Evolutionary conservation across 2,329 filamentous ascomycete genomes (phyloP).

Genomic region (Scytalidium lignicola): DNA sequence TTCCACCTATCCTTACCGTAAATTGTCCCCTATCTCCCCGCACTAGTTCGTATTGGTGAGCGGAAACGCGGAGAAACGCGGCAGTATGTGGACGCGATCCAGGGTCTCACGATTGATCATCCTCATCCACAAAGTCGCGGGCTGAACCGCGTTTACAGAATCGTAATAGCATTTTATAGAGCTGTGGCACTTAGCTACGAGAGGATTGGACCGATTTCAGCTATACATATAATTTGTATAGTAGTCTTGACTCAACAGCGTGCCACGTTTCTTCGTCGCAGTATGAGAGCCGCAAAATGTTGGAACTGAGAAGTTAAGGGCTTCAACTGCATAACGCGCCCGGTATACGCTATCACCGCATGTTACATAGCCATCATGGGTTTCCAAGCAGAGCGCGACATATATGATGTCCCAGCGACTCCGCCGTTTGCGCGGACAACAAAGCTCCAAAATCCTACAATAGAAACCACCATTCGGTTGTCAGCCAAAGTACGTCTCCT

Average conservation of each 20-base stretch:
- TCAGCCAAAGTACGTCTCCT: slow-evolving; percentile 5
- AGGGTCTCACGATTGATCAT: neutral
- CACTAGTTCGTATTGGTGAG: slow-evolving; percentile 1
- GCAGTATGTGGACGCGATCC: neutral
- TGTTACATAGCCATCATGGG: neutral
- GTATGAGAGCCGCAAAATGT: neutral
- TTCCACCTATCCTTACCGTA: neutral
- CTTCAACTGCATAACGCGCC: slow-evolving; percentile 4
- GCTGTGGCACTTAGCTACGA: neutral
- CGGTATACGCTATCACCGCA: neutral
- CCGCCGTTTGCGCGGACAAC: neutral
- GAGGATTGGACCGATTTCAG: neutral
- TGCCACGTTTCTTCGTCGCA: too few relatives aligned
- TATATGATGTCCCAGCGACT: neutral
- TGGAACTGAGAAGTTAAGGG: neutral
- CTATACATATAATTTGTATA: neutral
- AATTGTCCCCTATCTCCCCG: neutral
- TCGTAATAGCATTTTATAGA: neutral
- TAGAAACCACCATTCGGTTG: neutral
- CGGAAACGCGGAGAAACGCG: neutral
- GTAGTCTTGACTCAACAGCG: neutral
- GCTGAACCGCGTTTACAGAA: neutral
- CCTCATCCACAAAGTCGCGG: neutral
- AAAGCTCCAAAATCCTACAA: neutral
- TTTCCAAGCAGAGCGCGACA: neutral